Percentiles rank a stretch among this genome's conserved stretches.
phyloP scores from a whole-genome alignment of 2,329 filamentous ascomycete species.

The Podosphaera xanthii region DNA sequence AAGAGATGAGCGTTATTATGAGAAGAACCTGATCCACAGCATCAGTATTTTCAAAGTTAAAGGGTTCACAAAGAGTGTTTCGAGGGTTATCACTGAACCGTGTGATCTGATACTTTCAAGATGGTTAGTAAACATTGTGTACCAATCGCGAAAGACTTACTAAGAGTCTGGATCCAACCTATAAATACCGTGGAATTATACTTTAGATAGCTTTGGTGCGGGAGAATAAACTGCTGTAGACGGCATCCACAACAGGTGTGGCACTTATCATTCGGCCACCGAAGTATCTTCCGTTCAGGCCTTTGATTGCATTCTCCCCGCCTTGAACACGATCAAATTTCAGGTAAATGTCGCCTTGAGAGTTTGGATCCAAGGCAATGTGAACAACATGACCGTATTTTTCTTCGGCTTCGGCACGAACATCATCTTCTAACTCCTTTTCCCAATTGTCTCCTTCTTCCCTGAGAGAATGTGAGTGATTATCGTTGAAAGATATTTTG shows the following conservation, averaged over 20 bases:
- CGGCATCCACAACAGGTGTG: conserved; percentile 87
- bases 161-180: conserved; percentile 10
- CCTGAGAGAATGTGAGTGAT: conserved; percentile 26
- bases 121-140: background rate
- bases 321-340: conserved; percentile 94
- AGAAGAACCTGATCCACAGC: conserved; percentile 1
- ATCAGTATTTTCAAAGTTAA: background rate
- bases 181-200: conserved; percentile 13
- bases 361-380: conserved; percentile 84
- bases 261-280: conserved; percentile 82
- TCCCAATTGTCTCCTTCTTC: conserved; percentile 75
- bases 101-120: background rate
- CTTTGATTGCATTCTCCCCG: conserved; percentile 92
- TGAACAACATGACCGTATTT: conserved; percentile 97
- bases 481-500: background rate
- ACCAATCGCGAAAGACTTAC: conserved; percentile 7
- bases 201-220: conserved; percentile 58
- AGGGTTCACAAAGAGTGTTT: background rate
- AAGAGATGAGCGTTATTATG: conserved; percentile 14
- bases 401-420: conserved; percentile 73
- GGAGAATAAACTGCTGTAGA: conserved; percentile 93
- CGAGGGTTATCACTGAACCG: background rate
- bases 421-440: conserved; percentile 84
- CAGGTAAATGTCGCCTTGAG: conserved; percentile 87
- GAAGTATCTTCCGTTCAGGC: conserved; percentile 90